These are phyloP conservation scores for Phytophthora pinifolia DNA, from an alignment of 352 stramenopile species.

Conservation along the genomic window DNA sequence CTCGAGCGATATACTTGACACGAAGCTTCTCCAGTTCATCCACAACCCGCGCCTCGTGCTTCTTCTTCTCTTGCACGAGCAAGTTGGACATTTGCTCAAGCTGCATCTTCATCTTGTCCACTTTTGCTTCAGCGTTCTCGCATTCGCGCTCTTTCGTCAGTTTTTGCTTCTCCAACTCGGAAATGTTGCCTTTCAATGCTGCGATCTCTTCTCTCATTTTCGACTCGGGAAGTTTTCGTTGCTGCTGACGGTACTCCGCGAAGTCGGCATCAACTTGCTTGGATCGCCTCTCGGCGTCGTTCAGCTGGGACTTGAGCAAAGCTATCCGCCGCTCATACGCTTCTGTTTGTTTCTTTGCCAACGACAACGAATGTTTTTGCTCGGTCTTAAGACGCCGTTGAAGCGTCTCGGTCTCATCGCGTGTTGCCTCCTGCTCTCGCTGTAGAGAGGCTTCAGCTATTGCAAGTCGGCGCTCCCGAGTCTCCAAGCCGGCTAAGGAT, in stretches of 20 bases:
- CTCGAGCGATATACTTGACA: constrained; percentile 76
- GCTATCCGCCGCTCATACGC: constrained; percentile 44
- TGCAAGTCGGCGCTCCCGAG: constrained; percentile 56
- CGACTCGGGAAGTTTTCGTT: constrained; percentile 72
- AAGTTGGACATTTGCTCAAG: constrained; percentile 57
- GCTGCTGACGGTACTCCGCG: constrained; percentile 65
- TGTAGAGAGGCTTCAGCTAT: constrained; percentile 53
- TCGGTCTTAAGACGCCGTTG: constrained; percentile 65
- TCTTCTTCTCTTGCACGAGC: constrained; percentile 67
- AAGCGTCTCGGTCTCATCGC: constrained; percentile 59
- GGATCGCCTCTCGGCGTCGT: constrained; percentile 43
- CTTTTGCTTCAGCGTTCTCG: constrained; percentile 38
- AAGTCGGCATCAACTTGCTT: constrained; percentile 73
- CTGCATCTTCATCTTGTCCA: constrained; percentile 47
- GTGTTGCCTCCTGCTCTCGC: constrained; percentile 51
- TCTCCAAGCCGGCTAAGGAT: constrained; percentile 59
- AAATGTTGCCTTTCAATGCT: constrained; percentile 48
- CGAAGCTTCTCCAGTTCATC: constrained; percentile 82
- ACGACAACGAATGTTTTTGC: constrained; percentile 46
- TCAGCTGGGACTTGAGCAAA: constrained; percentile 45
- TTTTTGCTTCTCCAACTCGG: constrained; percentile 68
- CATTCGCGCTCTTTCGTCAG: constrained; percentile 37
- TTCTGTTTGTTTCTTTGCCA: constrained; percentile 62
- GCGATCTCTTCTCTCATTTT: constrained; percentile 74
- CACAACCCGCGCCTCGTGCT: constrained; percentile 54